Evolutionary conservation across 1,139 yeast species (phyloP), one percentile per base, ranked within the genome.

Genomic region (Lodderomyces parapsilosis): DNA sequence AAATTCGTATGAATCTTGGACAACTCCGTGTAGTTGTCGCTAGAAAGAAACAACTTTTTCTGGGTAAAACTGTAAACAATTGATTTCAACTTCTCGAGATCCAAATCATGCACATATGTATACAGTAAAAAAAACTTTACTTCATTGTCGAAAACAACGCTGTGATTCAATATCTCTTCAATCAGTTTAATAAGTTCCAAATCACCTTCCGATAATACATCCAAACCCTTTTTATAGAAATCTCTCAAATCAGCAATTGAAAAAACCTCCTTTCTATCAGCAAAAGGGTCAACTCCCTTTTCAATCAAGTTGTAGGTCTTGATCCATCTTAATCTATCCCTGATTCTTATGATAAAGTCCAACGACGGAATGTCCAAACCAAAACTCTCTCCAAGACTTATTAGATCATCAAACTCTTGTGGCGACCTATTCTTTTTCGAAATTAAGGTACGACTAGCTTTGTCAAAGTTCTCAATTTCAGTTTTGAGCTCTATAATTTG

Each of bases 311-410:
- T 57, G 38, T 59, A 74, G 6, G 57, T 58, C 7, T 66, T 60
- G 4, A 71, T 45, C 90, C 91, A 84, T 35, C 59, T 61, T 39
- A 74, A 52, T 42, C 80, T 66, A 38, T 70, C 71, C 36, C 80
- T 64, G 17, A 82, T 60, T 44, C 80, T 65, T 13, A 70, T 74
- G 36, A 86, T 57, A 40, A 76, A 66, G 11, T 60, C 62, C 30
- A 81, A 63, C 1, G 84, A 75, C 2, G 81, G 76, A 17, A 85
- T 59, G 8, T 68, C 71, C 28, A 85, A 60, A 3, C 86, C 86
- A 55, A 83, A 76, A 11, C 81, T 72, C 47, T 71, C 72, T 2
- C 91, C 91, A 27, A 79, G 59, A 39, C 63, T 71, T 22, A 75
- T 72, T 48, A 77, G 59, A 39, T 75, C 78, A 38, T 72, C 67